Conservation (phyloP, 2,329 filamentous ascomycete species). For the Diaporthe aspalathi region DNA sequence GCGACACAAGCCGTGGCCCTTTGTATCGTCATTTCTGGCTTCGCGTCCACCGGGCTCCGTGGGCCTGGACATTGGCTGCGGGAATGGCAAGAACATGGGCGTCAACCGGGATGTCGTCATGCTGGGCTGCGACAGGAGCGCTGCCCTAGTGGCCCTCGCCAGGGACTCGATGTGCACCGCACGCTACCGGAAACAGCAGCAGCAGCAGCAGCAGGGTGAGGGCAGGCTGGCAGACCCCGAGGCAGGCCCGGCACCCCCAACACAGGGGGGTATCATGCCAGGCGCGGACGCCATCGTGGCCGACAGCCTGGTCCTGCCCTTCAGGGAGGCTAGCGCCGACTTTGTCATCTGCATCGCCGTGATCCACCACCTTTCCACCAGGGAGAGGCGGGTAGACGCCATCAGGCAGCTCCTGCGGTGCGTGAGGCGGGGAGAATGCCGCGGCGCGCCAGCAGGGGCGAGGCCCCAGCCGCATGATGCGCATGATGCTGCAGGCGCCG, state of each 20-base stretch:
- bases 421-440: constrained; percentile 54
- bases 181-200: constrained; percentile 23
- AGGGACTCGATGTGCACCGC: constrained; percentile 43
- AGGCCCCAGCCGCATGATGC: constrained; percentile 24
- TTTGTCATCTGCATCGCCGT: constrained; percentile 96
- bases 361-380: constrained; percentile 90
- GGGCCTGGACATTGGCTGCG: constrained; percentile 92
- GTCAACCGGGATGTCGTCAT: constrained; percentile 84
- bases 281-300: constrained; percentile 79
- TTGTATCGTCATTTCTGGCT: constrained; percentile 82
- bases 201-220: constrained; percentile 25
- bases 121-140: constrained; percentile 85
- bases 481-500: constrained; percentile 16
- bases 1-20: constrained; percentile 88
- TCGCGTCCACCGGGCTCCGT: constrained; percentile 75
- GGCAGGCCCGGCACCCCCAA: constrained; percentile 8
- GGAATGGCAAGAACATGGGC: constrained; percentile 93
- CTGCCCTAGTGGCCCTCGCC: constrained; percentile 64
- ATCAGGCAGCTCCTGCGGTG: constrained; percentile 77
- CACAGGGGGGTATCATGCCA: background rate
- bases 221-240: background rate
- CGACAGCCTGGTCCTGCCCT: constrained; percentile 86
- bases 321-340: constrained; percentile 71
- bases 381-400: constrained; percentile 76
- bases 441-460: constrained; percentile 55